A percentile compares a stretch with the other conserved stretches of the same genome.
Evolutionary conservation across 352 stramenopile genomes (phyloP).

Genomic region (Globisporangium barbulae): DNA sequence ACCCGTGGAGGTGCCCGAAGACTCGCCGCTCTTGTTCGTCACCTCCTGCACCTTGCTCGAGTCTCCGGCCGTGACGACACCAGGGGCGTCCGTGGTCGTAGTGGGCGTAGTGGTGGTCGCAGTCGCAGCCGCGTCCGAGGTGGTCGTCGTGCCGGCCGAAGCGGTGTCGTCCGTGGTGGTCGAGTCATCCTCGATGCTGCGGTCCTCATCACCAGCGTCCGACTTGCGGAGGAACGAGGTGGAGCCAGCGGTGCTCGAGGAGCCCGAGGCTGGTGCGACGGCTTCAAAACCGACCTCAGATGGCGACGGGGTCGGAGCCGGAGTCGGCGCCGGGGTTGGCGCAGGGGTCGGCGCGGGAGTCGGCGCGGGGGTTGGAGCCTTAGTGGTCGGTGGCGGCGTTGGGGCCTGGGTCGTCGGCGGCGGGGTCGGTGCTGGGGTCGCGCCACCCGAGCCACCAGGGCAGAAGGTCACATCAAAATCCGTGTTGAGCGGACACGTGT

Average conservation of each 20-base stretch:
- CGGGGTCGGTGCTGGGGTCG: constrained; percentile 14
- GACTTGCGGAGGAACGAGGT: constrained; percentile 1
- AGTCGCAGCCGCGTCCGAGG: neutral
- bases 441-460: constrained; percentile 17
- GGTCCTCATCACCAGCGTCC: constrained; percentile 11
- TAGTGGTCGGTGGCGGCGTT: constrained; percentile 19
- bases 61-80: neutral
- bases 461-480: constrained; percentile 68
- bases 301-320: constrained; percentile 16
- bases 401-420: constrained; percentile 20
- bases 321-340: constrained; percentile 15
- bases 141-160: too few species aligned
- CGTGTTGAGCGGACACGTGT: constrained; percentile 40
- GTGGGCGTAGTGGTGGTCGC: constrained; percentile 4
- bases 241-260: constrained; percentile 1
- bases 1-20: constrained; percentile 13
- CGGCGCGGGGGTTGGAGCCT: constrained; percentile 5
- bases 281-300: constrained; percentile 14
- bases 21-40: constrained; percentile 3
- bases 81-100: neutral
- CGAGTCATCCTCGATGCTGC: constrained; percentile 17
- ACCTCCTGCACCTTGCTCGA: constrained; percentile 8
- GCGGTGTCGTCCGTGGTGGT: neutral
- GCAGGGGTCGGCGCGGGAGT: constrained; percentile 3
- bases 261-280: neutral